phyloP scores from a whole-genome alignment of 1,139 yeast genomes.

The Scheffersomyces quercinus region DNA sequence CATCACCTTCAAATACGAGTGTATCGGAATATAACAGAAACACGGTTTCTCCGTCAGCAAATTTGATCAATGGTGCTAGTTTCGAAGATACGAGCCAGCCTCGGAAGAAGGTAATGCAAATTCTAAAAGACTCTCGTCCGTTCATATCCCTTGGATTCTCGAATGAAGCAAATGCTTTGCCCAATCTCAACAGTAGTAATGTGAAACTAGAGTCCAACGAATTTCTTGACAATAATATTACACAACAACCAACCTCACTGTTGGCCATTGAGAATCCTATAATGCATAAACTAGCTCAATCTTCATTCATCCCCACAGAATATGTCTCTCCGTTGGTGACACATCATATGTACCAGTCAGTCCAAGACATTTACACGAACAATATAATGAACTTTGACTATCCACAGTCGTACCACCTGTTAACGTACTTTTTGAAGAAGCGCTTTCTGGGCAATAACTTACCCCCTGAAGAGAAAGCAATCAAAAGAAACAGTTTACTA shows the following conservation, averaged over 20 bases:
- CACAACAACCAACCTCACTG: not conserved
- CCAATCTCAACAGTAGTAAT: not conserved
- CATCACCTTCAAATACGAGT: slow-evolving; percentile 39
- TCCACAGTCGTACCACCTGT: slow-evolving; percentile 65
- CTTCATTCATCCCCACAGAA: slow-evolving; percentile 21
- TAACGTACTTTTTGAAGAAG: slow-evolving; percentile 54
- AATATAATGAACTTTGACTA: slow-evolving; percentile 61
- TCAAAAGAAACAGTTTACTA: slow-evolving; percentile 48
- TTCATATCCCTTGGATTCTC: slow-evolving; percentile 44
- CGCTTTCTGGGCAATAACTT: slow-evolving; percentile 49
- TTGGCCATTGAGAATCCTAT: slow-evolving; percentile 8
- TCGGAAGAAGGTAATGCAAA: slow-evolving; percentile 5
- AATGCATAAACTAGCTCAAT: slow-evolving; percentile 7
- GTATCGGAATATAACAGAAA: slow-evolving; percentile 22
- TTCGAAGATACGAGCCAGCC: slow-evolving; percentile 22
- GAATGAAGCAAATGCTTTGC: slow-evolving; percentile 4
- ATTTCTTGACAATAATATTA: not conserved
- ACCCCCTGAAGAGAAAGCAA: slow-evolving; percentile 28
- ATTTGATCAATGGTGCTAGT: slow-evolving; percentile 10
- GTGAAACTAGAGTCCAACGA: not conserved
- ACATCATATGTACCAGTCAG: slow-evolving; percentile 61
- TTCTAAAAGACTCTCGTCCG: slow-evolving; percentile 28
- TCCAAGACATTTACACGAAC: slow-evolving; percentile 63
- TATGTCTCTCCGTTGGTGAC: slow-evolving; percentile 59
- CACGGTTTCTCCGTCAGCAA: slow-evolving; percentile 15